Evolutionary conservation across 2,329 filamentous ascomycete genomes (phyloP), one percentile per base, ranked within the genome.

Genomic region (Hypoxylon sp.): DNA sequence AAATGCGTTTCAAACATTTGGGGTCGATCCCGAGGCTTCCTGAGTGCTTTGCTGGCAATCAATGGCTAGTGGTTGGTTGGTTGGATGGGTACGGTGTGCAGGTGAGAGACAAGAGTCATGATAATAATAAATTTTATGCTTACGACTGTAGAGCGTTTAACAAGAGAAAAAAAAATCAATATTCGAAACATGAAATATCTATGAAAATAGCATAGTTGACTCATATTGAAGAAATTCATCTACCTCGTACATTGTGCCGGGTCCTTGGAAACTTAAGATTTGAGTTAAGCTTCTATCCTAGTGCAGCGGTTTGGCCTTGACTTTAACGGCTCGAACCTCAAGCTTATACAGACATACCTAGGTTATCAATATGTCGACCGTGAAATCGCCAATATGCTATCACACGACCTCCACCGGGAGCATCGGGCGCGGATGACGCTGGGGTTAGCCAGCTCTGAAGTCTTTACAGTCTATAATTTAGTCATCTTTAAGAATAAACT

Each of bases 1-100:
- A 19, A n/a, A 60, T 13, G 19, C 62, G 63, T 67, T 64, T 59
- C 56, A 62, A 58, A 24, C 6, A 46, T 60, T 70, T 58, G 67
- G 57, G 64, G 64, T 68, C 54, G 51, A 65, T 70, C 53, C 64
- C 65, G 65, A 35, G 57, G 29, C 60, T 67, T 67, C 61, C 60
- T 68, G 31, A 13, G 26, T 31, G 53, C 24, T 26, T 52, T 57
- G 47, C 29, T 60, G 50, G 22, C 33, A 47, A 47, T 56, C 9
- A 46, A 64, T 53, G 44, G 37, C 29, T 14, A 24, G 19, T 61
- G 63, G 56, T 70, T 64, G 67, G 59, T n/a, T 61, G 63, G 56
- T 70, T 64, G 67, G 59, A 67, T 58, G 59, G 63, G 47, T 67
- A 56, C 46, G 42, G 26, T 51, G 17, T 11, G 48, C 37, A 22